Percentiles rank a stretch among this genome's conserved stretches.
Conservation (phyloP, 2,329 filamentous ascomycete species). For the Fusarium xylarioides region DNA sequence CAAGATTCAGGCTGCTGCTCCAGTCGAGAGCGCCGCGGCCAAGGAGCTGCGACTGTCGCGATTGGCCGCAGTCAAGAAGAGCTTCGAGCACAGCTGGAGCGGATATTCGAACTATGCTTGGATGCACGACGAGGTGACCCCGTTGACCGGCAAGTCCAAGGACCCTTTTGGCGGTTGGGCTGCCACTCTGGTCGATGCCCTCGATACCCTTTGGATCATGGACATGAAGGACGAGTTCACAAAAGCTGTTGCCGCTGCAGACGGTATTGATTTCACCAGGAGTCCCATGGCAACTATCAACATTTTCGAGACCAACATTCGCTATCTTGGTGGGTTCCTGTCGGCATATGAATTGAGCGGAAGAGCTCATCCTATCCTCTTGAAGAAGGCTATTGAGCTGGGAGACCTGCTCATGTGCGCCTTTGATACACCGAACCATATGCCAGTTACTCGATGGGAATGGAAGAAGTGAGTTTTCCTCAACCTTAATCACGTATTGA, state of each 20-base stretch:
- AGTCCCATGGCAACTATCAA: constrained; percentile 60
- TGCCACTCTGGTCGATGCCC: constrained; percentile 69
- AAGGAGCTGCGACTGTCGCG: constrained; percentile 49
- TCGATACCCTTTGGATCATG: constrained; percentile 77
- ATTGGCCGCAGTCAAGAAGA: constrained; percentile 56
- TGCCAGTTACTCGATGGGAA: constrained; percentile 56
- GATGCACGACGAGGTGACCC: constrained; percentile 69
- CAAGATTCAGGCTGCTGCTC: constrained; percentile 45
- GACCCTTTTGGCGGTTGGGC: constrained; percentile 72
- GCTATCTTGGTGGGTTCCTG: constrained; percentile 72
- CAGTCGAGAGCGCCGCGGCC: constrained; percentile 42
- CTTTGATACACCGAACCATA: constrained; percentile 72
- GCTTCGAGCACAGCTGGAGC: constrained; percentile 65
- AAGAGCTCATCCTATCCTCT: constrained; percentile 55
- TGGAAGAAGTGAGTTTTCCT: constrained; percentile 40
- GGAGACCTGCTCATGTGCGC: constrained; percentile 69
- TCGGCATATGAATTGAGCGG: constrained; percentile 72
- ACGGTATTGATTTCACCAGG: constrained; percentile 66
- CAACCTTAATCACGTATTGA: background rate
- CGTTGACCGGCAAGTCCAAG: constrained; percentile 59
- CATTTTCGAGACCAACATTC: constrained; percentile 74
- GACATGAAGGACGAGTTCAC: constrained; percentile 71
- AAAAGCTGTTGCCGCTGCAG: constrained; percentile 65
- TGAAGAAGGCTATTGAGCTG: constrained; percentile 69
- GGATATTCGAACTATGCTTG: constrained; percentile 70